These are phyloP conservation scores for Nidularia pulvinata DNA, from an alignment of 768 basidiomycete species.

Conservation along the genomic window DNA sequence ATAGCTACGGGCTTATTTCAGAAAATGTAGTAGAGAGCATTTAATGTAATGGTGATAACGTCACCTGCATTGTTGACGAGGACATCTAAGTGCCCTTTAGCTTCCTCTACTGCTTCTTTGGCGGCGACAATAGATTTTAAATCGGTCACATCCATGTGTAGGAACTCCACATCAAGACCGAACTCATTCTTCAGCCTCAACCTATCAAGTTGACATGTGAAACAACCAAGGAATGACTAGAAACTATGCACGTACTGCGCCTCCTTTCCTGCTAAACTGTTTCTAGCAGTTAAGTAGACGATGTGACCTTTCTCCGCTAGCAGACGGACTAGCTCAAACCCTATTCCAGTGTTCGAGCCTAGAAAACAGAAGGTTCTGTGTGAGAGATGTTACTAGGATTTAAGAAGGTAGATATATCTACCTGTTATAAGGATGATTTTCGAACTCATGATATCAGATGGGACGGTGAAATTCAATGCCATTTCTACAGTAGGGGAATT, in stretches of 20 bases:
- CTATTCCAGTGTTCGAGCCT: slow-evolving; percentile 46
- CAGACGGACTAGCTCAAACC: slow-evolving; percentile 40
- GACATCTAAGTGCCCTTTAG: slow-evolving; percentile 39
- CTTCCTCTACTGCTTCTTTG: slow-evolving; percentile 28
- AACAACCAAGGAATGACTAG: too few species aligned
- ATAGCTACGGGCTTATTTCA: too few species aligned
- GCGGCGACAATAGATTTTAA: slow-evolving; percentile 29
- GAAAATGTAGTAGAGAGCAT: too few species aligned
- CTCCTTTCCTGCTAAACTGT: slow-evolving; percentile 32
- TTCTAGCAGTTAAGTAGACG: slow-evolving; percentile 43
- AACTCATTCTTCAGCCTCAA: too few species aligned
- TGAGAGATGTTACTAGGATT: neutral
- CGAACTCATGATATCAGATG: slow-evolving; percentile 12
- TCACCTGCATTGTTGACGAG: slow-evolving; percentile 34
- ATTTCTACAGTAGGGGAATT: too few species aligned
- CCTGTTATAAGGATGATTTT: slow-evolving; percentile 40
- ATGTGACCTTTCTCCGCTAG: slow-evolving; percentile 39
- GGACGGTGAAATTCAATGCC: too few species aligned
- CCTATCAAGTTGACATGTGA: too few species aligned
- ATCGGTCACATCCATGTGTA: slow-evolving; percentile 39
- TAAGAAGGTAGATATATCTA: slow-evolving; percentile 2
- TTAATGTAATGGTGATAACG: too few species aligned
- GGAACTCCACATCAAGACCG: slow-evolving; percentile 25
- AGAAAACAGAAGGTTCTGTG: neutral
- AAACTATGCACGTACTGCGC: slow-evolving; percentile 37